Conservation (phyloP, 352 stramenopile species). For the Globisporangium solare region DNA sequence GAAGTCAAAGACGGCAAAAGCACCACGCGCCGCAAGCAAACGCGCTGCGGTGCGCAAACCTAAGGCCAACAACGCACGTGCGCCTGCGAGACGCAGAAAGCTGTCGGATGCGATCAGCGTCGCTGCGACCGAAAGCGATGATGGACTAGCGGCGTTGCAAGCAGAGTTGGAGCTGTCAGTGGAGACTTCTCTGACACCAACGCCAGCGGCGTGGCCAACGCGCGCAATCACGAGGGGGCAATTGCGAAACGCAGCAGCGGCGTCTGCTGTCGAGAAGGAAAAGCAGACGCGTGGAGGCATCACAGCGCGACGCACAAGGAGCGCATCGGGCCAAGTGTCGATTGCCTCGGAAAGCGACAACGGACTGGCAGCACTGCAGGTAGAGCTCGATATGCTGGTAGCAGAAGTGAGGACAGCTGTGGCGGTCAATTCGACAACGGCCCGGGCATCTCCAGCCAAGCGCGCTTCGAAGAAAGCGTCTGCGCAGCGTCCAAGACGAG, state of each 20-base stretch:
- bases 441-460: too few relatives aligned
- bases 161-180: constrained; percentile 7
- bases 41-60: not conserved
- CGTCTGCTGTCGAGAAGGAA: not conserved
- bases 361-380: constrained; percentile 8
- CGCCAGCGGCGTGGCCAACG: not conserved
- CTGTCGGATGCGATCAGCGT: constrained; percentile 2
- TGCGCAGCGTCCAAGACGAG: constrained; percentile 3
- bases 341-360: constrained; percentile 10
- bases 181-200: not conserved
- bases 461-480: too few relatives aligned
- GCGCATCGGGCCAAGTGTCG: not conserved
- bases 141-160: constrained; percentile 10
- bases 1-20: not conserved
- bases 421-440: constrained; percentile 2
- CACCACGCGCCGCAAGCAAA: not conserved
- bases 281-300: not conserved
- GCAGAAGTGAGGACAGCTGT: not conserved
- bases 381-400: constrained; percentile 7
- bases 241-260: not conserved
- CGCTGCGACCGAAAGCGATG: constrained; percentile 8
- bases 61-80: not conserved
- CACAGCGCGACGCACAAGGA: not conserved
- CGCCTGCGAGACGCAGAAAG: not conserved
- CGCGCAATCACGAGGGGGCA: constrained; percentile 3